Evolutionary conservation across 345 rosid genomes (phyloP).

Genomic region (Barbarea vulgaris): DNA sequence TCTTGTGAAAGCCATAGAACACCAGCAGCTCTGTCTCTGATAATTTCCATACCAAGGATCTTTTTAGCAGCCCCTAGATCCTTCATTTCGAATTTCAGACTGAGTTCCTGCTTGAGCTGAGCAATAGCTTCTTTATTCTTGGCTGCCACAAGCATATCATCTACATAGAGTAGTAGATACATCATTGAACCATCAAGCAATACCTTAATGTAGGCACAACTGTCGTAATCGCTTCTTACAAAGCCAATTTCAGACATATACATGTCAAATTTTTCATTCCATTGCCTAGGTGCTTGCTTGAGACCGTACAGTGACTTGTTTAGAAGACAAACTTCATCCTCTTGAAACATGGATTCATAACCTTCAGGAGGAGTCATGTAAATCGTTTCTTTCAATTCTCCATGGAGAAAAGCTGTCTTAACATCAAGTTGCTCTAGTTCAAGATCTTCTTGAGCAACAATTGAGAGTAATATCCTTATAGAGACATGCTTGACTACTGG

Average conservation of each 20-base stretch:
- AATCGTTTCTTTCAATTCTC: neutral
- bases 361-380: neutral
- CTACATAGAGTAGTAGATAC: neutral
- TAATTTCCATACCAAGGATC: neutral
- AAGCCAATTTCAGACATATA: neutral
- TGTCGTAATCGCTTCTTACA: neutral
- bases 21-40: neutral
- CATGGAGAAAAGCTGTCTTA: neutral
- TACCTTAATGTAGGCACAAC: neutral
- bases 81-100: neutral
- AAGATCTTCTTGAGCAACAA: neutral
- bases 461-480: neutral
- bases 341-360: neutral
- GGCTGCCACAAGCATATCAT: neutral
- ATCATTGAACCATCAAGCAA: neutral
- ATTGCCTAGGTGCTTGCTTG: neutral
- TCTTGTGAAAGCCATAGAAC: neutral
- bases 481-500: neutral
- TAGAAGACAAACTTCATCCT: neutral
- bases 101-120: neutral
- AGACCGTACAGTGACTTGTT: neutral
- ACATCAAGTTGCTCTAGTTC: neutral
- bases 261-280: neutral
- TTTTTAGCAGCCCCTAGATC: neutral
- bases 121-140: too few relatives aligned